Percentiles rank a stretch among this genome's conserved stretches.
Conservation (phyloP, 2,329 filamentous ascomycete species). For the Thermothelomyces thermophilus region DNA sequence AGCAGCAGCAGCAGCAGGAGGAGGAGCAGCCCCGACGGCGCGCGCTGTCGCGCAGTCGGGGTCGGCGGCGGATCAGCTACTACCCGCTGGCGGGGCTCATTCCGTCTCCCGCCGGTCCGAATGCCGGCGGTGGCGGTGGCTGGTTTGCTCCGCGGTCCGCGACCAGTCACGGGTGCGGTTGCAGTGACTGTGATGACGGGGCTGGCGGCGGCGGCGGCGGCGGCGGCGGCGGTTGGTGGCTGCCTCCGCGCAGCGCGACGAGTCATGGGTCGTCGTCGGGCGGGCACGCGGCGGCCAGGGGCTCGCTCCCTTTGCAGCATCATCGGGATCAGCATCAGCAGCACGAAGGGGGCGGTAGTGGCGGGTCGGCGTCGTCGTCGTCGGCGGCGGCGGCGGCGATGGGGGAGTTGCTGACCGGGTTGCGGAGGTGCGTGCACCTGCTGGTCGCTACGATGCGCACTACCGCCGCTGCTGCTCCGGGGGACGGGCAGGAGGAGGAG, state of each 20-base stretch:
- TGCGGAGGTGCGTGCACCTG: conserved; percentile 45
- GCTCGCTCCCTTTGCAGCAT: too few relatives aligned
- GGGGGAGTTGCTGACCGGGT: conserved; percentile 41
- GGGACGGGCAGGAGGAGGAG: not conserved
- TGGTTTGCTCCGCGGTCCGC: too few relatives aligned
- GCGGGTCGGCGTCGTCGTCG: not conserved
- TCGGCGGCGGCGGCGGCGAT: conserved; percentile 32
- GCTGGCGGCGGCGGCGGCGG: too few relatives aligned
- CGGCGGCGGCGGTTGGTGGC: too few relatives aligned
- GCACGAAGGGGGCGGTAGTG: not conserved
- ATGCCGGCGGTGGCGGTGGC: not conserved
- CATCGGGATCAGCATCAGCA: too few relatives aligned
- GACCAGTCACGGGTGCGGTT: too few relatives aligned
- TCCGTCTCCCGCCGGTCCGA: not conserved
- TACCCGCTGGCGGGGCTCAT: not conserved
- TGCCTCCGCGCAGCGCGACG: not conserved
- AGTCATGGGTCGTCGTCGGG: too few relatives aligned
- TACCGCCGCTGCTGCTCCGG: conserved; percentile 13
- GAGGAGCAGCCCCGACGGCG: not conserved
- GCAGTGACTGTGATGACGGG: too few relatives aligned
- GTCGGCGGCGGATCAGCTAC: not conserved
- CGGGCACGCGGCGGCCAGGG: too few relatives aligned
- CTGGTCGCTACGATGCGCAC: conserved; percentile 42
- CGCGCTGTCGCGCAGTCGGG: not conserved
- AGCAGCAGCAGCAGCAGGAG: not conserved